Base-by-base conservation (phyloP, 2,329 filamentous ascomycete species). In the Exophiala calicioides region DNA sequence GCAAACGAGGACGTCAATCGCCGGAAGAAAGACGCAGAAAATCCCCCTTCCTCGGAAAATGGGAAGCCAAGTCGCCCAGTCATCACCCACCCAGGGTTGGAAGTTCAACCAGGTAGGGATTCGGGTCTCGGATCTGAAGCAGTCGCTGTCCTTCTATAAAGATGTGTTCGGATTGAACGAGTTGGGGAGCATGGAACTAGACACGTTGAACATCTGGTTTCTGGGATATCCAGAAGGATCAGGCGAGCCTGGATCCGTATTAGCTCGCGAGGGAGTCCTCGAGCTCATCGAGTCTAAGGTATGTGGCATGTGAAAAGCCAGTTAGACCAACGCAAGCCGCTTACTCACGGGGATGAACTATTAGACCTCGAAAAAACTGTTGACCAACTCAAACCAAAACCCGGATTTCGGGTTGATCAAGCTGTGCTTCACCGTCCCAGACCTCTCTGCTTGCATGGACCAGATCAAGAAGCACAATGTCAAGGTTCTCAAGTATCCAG, bases 381-480 rank as follows among this genome's bases (percentile, higher is more conserved):
- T 43, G 10, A 43, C 40, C 27, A 43, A 43, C 20, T 2, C 30
- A n/a, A 16, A 33, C 2, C 18, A 31, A 2, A 15, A 43, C 40
- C 18, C 40, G 16, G 27, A 19, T n/a, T 33, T 43, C 12, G 40
- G 40, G 16, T 19, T 43, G 10, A 34, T 43, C 40, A 43, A 43
- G 30, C 30, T 43, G 19, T 33, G 29, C 30, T 43, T 43, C 15
- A 43, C 40, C 5, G 40, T 43, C n/a, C 40, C 40, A 33, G 40
- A 43, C 26, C 3, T 43, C 4, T 12, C 20, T 3, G 30, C 27
- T n/a, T 31, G 27, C 30, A 43, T 43, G 40, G 20, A n/a, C 5
- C 30, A 26, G 16, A 5, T 43, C 9, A 33, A 18, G 15, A n/a
- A 15, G 29, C 16, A 34, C 9, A 30, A 30, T 7, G 27, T 43